Evolutionary conservation across 345 rosid genomes (phyloP).

Genomic region (Salix dunnii): DNA sequence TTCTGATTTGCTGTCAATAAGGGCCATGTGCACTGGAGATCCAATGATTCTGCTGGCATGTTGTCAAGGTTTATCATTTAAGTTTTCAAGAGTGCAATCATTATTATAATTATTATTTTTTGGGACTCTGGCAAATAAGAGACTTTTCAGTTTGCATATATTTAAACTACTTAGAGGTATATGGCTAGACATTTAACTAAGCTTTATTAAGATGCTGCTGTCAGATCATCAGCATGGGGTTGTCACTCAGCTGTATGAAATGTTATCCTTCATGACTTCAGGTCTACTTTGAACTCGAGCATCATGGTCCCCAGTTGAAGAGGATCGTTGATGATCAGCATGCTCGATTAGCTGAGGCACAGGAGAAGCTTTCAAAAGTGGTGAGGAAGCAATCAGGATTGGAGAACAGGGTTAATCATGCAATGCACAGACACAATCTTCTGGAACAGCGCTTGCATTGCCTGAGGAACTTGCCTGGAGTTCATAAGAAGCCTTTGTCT

Average conservation of each 20-base stretch:
- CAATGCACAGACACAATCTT: constrained; percentile 40
- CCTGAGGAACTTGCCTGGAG: constrained; percentile 68
- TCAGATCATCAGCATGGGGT: constrained; percentile 13
- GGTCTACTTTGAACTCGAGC: constrained; percentile 86
- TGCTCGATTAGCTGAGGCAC: constrained; percentile 56
- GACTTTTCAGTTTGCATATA: not conserved
- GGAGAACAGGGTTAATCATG: constrained; percentile 53
- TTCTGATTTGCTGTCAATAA: not conserved
- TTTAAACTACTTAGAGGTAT: not conserved
- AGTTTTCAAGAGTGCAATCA: not conserved
- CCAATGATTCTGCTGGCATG: not conserved
- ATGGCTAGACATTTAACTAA: not conserved
- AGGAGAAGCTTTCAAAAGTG: constrained; percentile 55
- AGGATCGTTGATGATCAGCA: constrained; percentile 72
- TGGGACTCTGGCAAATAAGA: not conserved
- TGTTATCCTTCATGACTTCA: constrained; percentile 17
- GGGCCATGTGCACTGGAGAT: not conserved
- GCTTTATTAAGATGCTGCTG: not conserved
- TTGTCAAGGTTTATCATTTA: not conserved
- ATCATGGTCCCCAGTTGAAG: constrained; percentile 82
- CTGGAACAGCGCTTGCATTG: constrained; percentile 60
- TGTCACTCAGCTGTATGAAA: not conserved
- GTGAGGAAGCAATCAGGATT: constrained; percentile 60
- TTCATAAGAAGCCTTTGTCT: constrained; percentile 78
- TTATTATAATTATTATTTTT: not conserved